Base-by-base conservation (phyloP, 192 early-diverging fungal species). In the Fimicolochytrium jonesii region DNA sequence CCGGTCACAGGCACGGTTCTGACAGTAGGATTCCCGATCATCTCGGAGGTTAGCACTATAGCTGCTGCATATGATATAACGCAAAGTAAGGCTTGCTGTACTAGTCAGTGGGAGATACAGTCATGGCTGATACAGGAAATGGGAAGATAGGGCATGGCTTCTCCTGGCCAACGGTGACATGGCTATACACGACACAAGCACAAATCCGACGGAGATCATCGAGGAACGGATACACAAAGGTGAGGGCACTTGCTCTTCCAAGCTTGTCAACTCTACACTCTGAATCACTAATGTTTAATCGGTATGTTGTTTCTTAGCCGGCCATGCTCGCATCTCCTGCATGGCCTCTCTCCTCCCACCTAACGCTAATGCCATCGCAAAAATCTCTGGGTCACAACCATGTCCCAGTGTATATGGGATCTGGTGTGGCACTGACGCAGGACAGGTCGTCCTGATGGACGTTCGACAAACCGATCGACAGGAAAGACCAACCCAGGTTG, bases 361-460 rank as follows among this genome's bases (percentile, higher is more conserved):
- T 44, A 32, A 47, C 9, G 25, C 9, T 42, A 2, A 15, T 15
- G 9, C 32, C 6, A 9, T 17, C 37, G 2, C 13, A 30, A 18
- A 33, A 10, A 9, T 30, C 33, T 22, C 10, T 26, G 36, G 33
- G 10, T 43, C 11, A 33, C 34, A 48, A 11, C 49, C 43, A 23
- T 36, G 22, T 26, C 64, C 70, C 28, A 64, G 62, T 20, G 64
- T 71, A n/a, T 81, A 57, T 51, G 59, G 58, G 18, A 30, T 81
- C 18, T 42, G 83, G 29, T 66, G 71, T 18, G 79, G 77, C 6
- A 79, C 77, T 2, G 70, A 81, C 35, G 68, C 60, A 22, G 79
- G 79, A 17, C 79, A 81, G 56, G 59, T 81, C 52, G 62, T 77
- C 6, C 39, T 74, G 5, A 32, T 74, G 29, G 79, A 81, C 64